phyloP scores from a whole-genome alignment of 2,329 filamentous ascomycete species.

The Scedosporium dehoogii region DNA sequence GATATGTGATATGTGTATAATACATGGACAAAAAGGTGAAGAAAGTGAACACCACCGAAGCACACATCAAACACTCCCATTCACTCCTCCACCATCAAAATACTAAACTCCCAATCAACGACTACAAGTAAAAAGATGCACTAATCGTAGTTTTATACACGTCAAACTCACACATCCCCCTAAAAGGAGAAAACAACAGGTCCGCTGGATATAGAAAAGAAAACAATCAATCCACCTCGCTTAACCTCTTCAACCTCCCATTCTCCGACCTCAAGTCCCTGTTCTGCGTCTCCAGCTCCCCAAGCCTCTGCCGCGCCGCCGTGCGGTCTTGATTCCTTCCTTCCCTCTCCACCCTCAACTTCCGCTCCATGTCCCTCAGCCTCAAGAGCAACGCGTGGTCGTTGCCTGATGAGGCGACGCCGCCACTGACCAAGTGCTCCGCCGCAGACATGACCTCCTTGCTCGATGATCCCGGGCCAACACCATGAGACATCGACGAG shows the following conservation, averaged over 20 bases:
- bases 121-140: too few species aligned
- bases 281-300: slow-evolving; percentile 67
- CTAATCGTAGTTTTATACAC: too few species aligned
- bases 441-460: slow-evolving; percentile 7
- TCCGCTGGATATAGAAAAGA: neutral
- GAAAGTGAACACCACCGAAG: too few species aligned
- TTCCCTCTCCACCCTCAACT: slow-evolving; percentile 84
- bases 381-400: slow-evolving; percentile 79
- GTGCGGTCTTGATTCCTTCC: slow-evolving; percentile 74
- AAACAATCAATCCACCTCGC: neutral
- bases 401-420: slow-evolving; percentile 16
- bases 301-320: slow-evolving; percentile 69
- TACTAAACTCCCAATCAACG: too few species aligned
- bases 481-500: slow-evolving; percentile 19
- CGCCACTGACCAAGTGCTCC: slow-evolving; percentile 13
- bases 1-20: too few species aligned
- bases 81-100: too few species aligned
- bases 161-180: too few species aligned
- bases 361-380: slow-evolving; percentile 75
- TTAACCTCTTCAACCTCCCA: slow-evolving; percentile 22
- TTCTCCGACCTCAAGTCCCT: slow-evolving; percentile 57
- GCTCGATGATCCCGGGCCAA: slow-evolving; percentile 11
- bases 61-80: too few species aligned
- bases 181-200: neutral
- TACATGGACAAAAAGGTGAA: too few species aligned